Base-by-base conservation (phyloP, 768 basidiomycete species). In the Amanita subjunquillea region DNA sequence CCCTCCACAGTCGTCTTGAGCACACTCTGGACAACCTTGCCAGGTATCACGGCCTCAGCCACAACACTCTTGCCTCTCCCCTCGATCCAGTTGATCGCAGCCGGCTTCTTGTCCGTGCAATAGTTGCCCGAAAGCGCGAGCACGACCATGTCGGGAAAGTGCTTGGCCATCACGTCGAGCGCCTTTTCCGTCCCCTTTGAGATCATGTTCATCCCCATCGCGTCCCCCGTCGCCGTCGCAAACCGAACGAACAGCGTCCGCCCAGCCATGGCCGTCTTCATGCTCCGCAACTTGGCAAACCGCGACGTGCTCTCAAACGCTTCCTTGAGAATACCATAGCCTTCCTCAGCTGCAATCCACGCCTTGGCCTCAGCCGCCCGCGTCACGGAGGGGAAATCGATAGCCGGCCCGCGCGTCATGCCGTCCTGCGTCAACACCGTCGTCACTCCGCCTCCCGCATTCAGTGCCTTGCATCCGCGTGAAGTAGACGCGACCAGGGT, bases 171-270 rank as follows among this genome's bases (percentile, higher is more conserved):
- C 20, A 75, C 78, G 61, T 87, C 91, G 10, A 99, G 77, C 20
- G 93, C 93, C 69, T 88, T 89, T 72, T 98, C 96, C 8, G 92
- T 93, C 2, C 94, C 96, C 70, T 99, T 99, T 7, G 87, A 90
- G 63, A 98, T 96, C 96, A 98, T 99, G 75, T 99, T 99, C 96
- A 99, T 99, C 15, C 96, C 96, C 95, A 98, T 99, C 39, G 96
- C 95, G 62, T 98, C 95, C 29, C 94, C 96, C 0, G 96, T 98
- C 51, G 81, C 83, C 12, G 93, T 96, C 54, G 88, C 87, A 63
- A 99, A 97, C 44, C 96, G 81, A 22, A 97, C 83, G 64, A 84
- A 99, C 37, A 99, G 71, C 37, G 92, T 95, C 39, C 96, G 80
- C 4, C 96, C 96, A 5, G 96, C 96, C 66, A n/a, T 72, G 4